Base-by-base conservation (phyloP, 2,329 filamentous ascomycete genomes). In the Botryotinia convoluta region DNA sequence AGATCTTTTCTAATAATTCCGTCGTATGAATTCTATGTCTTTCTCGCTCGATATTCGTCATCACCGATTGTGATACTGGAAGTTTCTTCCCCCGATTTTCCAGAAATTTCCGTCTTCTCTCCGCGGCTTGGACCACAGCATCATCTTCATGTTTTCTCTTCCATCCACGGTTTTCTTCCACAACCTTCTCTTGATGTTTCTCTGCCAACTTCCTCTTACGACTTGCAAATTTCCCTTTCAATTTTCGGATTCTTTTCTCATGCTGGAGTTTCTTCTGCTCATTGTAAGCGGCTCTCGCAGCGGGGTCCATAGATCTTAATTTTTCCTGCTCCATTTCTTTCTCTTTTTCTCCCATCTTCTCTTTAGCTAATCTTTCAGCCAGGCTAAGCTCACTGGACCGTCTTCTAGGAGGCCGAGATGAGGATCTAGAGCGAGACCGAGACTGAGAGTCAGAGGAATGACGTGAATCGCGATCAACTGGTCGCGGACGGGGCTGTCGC, bases 61-160 rank as follows among this genome's bases (percentile, higher is more conserved):
- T 26, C 3, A 26, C n/a, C 29, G 26, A 18, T 32, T 42, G 16
- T 42, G 45, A n/a, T 10, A 6, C 18, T 67, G 32, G 37, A 9
- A 8, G 7, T 18, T 20, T 16, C 39, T 9, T 22, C 3, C 2
- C 9, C 12, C 48, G 65, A 45, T 14, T 4, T 8, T 60, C 22
- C 35, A 70, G 6, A 4, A 68, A 69, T 18, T 7, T 42, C 4
- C 3, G 16, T 37, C 51, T 42, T 51, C 51, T 72, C 32, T 42
- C 22, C 22, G 20, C 57, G 20, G 62, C 63, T 51, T 69, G 51
- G 1, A n/a, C 26, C 9, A 7, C 26, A 12, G 71, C 12, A 42
- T 69, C 62, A 26, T 72, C 51, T 6, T 72, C 63, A 20, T 72
- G 71, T 9, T 60, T 51, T 61, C 71, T 72, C 32, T 69, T 61